Base-by-base conservation (phyloP, 2,329 filamentous ascomycete genomes). In the Hymenoscyphus salicellus region DNA sequence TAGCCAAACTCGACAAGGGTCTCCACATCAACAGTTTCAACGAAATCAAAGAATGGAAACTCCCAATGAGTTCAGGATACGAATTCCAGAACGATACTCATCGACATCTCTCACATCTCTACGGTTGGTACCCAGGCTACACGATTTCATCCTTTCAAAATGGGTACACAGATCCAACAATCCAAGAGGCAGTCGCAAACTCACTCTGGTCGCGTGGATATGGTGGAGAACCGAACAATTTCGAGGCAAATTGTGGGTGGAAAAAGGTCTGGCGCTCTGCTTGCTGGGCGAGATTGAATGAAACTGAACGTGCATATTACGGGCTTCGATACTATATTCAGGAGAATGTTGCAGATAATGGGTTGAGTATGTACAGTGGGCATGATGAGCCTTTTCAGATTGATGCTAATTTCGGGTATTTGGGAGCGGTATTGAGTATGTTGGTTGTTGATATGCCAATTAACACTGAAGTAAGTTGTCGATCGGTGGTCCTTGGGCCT, bases 221-320 rank as follows among this genome's bases (percentile, higher is more conserved):
- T 1, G 82, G 83, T 1, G 80, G 79, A 28, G 77, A 73, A 0
- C 68, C 70, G 0, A 49, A 49, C 23, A 11, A 49, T 4, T 11
- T 11, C n/a, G 83, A 86, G 60, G 78, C 81, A 0, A 83, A 86
- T 66, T 78, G 83, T 0, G 84, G 84, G 0, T 86, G 84, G 84
- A 82, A 78, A 20, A 86, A 86, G 66, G 80, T 86, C 0, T 86
- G 84, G 84, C 80, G 84, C 0, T 73, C 79, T 0, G 83, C 84
- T 0, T 85, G 82, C 72, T 86, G 84, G 83, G 83, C 83, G 0
- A 73, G 81, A 0, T 75, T 86, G 0, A 84, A 85, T 62, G 77
- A 84, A 10, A 82, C 83, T 0, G 78, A 78, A 0, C 67, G 73
- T 63, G 83, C 84, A 0, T 79, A 86, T 66, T 77, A 77, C 20